These are phyloP conservation scores for Trichoderma lentiforme DNA, from an alignment of 2,329 filamentous ascomycete species.

Conservation along the genomic window DNA sequence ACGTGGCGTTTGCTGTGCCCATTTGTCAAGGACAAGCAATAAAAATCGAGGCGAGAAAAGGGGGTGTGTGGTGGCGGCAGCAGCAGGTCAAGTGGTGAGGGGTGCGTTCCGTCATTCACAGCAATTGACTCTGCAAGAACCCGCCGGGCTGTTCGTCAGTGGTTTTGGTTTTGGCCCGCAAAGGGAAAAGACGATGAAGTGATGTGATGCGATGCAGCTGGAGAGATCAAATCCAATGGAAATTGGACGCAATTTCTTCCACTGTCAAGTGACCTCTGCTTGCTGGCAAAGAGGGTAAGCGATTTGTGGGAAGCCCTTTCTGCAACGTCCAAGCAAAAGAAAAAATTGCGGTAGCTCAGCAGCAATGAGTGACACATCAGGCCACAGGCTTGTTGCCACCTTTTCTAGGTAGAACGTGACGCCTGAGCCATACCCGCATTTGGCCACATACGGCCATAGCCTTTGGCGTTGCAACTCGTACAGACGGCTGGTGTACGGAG, in stretches of 20 bases:
- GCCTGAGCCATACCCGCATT: slow-evolving; percentile 5
- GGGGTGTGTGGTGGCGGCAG: slow-evolving; percentile 3
- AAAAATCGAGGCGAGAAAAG: slow-evolving; percentile 2
- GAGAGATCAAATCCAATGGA: not conserved
- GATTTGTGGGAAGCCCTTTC: not conserved
- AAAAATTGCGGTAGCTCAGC: slow-evolving; percentile 8
- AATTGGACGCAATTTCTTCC: not conserved
- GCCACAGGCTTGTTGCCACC: slow-evolving; percentile 16
- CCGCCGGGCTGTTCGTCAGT: not conserved
- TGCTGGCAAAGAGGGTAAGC: not conserved
- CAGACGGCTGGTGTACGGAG: not conserved
- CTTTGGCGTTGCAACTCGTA: not conserved
- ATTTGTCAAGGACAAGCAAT: not conserved
- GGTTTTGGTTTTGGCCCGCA: not conserved
- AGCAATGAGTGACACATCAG: slow-evolving; percentile 9
- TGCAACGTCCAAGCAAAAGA: not conserved
- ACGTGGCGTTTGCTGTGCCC: not conserved
- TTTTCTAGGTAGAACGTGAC: not conserved
- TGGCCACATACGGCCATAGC: not conserved
- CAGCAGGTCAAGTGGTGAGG: slow-evolving; percentile 3
- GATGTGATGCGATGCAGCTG: not conserved
- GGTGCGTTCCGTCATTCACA: slow-evolving; percentile 2
- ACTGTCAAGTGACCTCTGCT: slow-evolving; percentile 2
- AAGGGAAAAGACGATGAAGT: not conserved
- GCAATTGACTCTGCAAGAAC: slow-evolving; percentile 8